phyloP scores from a whole-genome alignment of 352 stramenopile species.

The Achlya hypogyna region DNA sequence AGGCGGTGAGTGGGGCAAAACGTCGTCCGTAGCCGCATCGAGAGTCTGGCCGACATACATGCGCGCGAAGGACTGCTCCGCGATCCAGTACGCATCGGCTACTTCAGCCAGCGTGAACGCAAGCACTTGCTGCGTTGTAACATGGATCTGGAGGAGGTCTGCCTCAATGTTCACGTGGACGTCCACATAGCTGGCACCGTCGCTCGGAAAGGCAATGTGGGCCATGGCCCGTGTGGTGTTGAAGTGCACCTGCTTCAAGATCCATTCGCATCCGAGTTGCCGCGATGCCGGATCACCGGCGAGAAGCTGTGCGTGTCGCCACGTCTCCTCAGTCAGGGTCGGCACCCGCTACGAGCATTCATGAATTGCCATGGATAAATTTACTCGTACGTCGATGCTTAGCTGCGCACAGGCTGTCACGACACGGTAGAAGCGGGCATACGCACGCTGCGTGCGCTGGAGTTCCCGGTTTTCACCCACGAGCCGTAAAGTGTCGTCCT shows the following conservation, averaged over 20 bases:
- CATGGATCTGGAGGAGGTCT: neutral
- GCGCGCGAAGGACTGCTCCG: neutral
- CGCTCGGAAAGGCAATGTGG: neutral
- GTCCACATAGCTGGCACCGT: neutral
- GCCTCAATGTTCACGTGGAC: neutral
- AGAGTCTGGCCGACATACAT: neutral
- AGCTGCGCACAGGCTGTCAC: neutral
- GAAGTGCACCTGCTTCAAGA: conserved; percentile 3
- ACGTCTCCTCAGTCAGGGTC: conserved; percentile 5
- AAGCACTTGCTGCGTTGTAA: neutral
- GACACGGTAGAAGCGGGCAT: conserved; percentile 1
- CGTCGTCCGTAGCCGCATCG: neutral
- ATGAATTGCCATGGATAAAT: neutral
- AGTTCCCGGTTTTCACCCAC: conserved; percentile 4
- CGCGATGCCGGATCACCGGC: neutral
- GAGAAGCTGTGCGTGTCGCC: conserved; percentile 8
- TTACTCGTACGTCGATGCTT: neutral
- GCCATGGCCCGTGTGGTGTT: conserved; percentile 9
- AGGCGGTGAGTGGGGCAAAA: neutral
- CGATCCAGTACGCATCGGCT: neutral
- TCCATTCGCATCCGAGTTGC: neutral
- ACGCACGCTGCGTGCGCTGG: neutral
- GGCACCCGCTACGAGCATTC: neutral
- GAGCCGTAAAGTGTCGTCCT: conserved; percentile 9
- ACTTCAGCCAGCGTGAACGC: neutral